Evolutionary conservation across 2,329 filamentous ascomycete species (phyloP).

Genomic region (Aspergillus unguis): DNA sequence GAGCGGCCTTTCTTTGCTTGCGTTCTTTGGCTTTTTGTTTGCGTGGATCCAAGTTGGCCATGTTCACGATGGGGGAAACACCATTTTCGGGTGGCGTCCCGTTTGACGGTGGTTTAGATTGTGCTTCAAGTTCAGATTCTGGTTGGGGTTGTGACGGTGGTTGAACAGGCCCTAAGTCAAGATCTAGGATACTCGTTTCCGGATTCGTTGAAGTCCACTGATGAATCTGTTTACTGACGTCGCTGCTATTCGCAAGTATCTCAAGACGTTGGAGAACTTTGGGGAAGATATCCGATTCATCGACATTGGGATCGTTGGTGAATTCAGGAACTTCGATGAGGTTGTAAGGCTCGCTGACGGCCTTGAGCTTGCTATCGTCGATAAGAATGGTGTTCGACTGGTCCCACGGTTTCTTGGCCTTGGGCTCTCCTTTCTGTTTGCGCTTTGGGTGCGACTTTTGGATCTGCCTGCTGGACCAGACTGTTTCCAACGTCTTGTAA

Average conservation of each 20-base stretch:
- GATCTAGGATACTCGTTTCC: slow-evolving; percentile 19
- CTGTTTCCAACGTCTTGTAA: slow-evolving; percentile 74
- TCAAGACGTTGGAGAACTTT: slow-evolving; percentile 55
- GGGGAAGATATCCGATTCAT: slow-evolving; percentile 45
- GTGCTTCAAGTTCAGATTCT: background rate
- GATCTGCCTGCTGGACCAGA: slow-evolving; percentile 61
- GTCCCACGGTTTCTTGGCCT: slow-evolving; percentile 55
- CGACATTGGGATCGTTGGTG: slow-evolving; percentile 39
- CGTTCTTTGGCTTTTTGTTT: slow-evolving; percentile 21
- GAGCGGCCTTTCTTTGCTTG: slow-evolving; percentile 20
- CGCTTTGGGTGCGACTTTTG: slow-evolving; percentile 41
- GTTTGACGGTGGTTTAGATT: background rate
- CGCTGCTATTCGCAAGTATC: slow-evolving; percentile 46
- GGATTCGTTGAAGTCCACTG: slow-evolving; percentile 28
- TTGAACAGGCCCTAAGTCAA: slow-evolving; percentile 15
- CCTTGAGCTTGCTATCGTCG: slow-evolving; percentile 82
- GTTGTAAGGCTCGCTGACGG: slow-evolving; percentile 77
- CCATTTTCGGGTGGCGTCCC: no score
- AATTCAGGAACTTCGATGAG: slow-evolving; percentile 80
- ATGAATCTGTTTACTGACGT: slow-evolving; percentile 45
- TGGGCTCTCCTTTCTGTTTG: background rate
- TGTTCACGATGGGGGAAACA: slow-evolving; percentile 1
- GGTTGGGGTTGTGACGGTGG: background rate
- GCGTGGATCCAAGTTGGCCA: slow-evolving; percentile 9
- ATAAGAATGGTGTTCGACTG: slow-evolving; percentile 86